phyloP scores from a whole-genome alignment of 1,139 yeast species.

The Arxiozyma slooffiae region DNA sequence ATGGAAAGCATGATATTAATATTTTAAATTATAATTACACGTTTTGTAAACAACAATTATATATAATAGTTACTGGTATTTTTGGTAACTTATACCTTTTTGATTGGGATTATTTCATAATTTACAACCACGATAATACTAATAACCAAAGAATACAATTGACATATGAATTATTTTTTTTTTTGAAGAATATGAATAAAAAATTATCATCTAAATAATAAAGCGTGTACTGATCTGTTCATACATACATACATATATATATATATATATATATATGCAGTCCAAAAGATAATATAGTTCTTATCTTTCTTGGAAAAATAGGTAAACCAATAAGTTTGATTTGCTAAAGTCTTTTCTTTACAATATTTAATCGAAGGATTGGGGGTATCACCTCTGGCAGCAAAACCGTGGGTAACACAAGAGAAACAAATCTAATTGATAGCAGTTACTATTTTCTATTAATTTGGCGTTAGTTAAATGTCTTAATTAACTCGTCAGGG shows the following conservation, averaged over 20 bases:
- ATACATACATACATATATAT: not conserved
- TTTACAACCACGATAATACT: not conserved
- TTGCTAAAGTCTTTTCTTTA: conserved; percentile 54
- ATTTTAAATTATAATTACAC: not conserved
- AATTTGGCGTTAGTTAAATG: conserved; percentile 49
- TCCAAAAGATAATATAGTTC: not conserved
- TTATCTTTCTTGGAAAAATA: conserved; percentile 8
- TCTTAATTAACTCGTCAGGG: conserved; percentile 51
- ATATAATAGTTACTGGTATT: conserved; percentile 13
- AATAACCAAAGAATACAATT: not conserved
- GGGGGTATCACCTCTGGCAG: conserved; percentile 62
- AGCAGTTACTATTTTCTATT: conserved; percentile 40
- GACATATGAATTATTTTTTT: not conserved
- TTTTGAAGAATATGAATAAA: not conserved
- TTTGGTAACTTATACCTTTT: conserved; percentile 24
- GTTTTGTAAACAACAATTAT: conserved; percentile 6
- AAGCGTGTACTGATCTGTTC: not conserved
- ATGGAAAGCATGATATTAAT: not conserved
- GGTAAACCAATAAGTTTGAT: conserved; percentile 48
- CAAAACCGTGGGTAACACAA: conserved; percentile 62
- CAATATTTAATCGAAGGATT: conserved; percentile 53
- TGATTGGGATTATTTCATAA: conserved; percentile 24
- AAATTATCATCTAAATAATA: not conserved
- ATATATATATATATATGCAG: not conserved
- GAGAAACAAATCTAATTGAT: conserved; percentile 52